Conservation (phyloP, 768 basidiomycete genomes). For the Daedaleopsis sinensis region DNA sequence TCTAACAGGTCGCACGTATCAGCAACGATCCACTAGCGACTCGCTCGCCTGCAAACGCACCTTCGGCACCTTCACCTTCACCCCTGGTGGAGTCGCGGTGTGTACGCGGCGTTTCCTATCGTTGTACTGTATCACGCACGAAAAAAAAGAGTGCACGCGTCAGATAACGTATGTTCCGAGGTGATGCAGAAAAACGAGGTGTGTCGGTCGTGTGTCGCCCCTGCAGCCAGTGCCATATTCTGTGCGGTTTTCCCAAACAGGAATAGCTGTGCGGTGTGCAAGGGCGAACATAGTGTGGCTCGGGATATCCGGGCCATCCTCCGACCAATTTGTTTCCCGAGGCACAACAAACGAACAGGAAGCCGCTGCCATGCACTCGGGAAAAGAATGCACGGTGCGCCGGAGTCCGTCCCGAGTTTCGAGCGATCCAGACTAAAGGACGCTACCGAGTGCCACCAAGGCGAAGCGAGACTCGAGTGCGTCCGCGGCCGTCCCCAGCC, state of each 20-base stretch:
- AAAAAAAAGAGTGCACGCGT: background rate
- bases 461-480: background rate
- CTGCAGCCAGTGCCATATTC: too few species aligned
- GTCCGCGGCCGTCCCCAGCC: background rate
- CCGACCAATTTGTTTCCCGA: background rate
- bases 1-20: constrained; percentile 41
- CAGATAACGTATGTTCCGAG: background rate
- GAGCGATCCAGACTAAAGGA: background rate
- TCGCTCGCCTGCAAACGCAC: constrained; percentile 37
- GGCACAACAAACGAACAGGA: too few species aligned
- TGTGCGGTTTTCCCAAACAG: background rate
- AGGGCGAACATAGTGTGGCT: background rate
- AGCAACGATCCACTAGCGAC: background rate
- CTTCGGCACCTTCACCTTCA: constrained; percentile 59
- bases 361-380: too few species aligned
- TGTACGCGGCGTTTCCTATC: constrained; percentile 62
- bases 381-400: too few species aligned
- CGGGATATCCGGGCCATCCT: background rate
- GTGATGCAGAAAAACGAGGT: background rate
- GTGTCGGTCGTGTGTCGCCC: background rate
- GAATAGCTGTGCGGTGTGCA: background rate
- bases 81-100: constrained; percentile 43
- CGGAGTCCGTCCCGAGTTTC: background rate
- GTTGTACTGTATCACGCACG: constrained; percentile 54
- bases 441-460: background rate